These are phyloP conservation scores for Phytopythium cucurbitacearum DNA, from an alignment of 352 stramenopile genomes.

Conservation along the genomic window DNA sequence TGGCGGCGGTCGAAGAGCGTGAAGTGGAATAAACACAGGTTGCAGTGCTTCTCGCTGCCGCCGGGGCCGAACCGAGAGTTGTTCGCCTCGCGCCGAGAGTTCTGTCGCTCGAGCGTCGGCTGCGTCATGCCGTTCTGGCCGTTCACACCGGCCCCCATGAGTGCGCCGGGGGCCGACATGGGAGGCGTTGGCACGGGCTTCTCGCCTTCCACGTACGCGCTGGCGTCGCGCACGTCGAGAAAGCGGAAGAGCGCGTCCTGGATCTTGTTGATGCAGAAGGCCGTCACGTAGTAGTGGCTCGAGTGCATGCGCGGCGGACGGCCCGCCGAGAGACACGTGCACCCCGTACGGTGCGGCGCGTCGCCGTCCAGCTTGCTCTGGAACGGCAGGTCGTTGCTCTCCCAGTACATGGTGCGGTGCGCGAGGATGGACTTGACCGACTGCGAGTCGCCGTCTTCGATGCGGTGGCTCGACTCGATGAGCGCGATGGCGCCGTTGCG, in stretches of 20 bases:
- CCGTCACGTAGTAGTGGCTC: conserved; percentile 88
- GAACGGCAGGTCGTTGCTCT: conserved; percentile 76
- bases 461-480: conserved; percentile 85
- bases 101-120: conserved; percentile 52
- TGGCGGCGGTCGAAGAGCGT: conserved; percentile 87
- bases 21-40: conserved; percentile 88
- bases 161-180: conserved; percentile 33
- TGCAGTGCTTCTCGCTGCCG: conserved; percentile 86
- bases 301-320: conserved; percentile 59
- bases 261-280: conserved; percentile 87
- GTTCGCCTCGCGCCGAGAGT: conserved; percentile 49
- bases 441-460: conserved; percentile 82
- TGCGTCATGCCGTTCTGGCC: not conserved
- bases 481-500: conserved; percentile 83
- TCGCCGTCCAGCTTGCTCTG: conserved; percentile 77
- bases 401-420: conserved; percentile 89
- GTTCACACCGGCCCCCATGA: conserved; percentile 16
- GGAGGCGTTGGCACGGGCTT: conserved; percentile 62
- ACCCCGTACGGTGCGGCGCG: conserved; percentile 76
- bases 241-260: conserved; percentile 84
- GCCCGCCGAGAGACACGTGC: conserved; percentile 75
- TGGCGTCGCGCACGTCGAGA: conserved; percentile 71
- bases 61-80: conserved; percentile 54
- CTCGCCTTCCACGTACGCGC: conserved; percentile 72
- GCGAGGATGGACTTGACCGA: conserved; percentile 85